phyloP scores from a whole-genome alignment of 2,329 filamentous ascomycete species.

The Pezicula rhizophila region DNA sequence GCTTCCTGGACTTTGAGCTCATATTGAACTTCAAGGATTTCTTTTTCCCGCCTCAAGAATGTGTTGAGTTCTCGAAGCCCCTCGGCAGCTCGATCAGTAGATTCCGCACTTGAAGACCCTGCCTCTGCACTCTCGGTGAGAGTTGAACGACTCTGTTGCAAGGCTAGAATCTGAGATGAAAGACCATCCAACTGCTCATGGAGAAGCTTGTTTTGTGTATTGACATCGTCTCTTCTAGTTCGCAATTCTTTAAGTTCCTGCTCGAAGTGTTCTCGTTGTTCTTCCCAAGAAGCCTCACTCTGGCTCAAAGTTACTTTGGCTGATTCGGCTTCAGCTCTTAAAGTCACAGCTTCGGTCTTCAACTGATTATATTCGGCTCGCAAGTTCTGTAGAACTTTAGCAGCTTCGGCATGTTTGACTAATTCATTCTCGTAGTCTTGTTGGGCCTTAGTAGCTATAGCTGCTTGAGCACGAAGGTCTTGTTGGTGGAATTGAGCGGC shows the following conservation, averaged over 20 bases:
- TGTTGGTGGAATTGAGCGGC: slow-evolving; percentile 82
- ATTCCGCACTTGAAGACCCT: slow-evolving; percentile 29
- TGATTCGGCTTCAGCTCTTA: slow-evolving; percentile 78
- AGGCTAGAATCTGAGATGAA: slow-evolving; percentile 67
- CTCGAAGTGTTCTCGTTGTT: slow-evolving; percentile 74
- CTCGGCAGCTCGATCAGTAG: slow-evolving; percentile 56
- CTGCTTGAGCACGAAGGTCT: slow-evolving; percentile 85
- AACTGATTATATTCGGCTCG: slow-evolving; percentile 77
- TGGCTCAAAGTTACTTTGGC: slow-evolving; percentile 73
- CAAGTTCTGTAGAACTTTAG: slow-evolving; percentile 72
- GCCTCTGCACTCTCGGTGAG: slow-evolving; percentile 46
- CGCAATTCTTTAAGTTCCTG: slow-evolving; percentile 76
- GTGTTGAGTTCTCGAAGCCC: slow-evolving; percentile 85
- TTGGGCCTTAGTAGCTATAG: slow-evolving; percentile 88
- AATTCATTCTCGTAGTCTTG: slow-evolving; percentile 93
- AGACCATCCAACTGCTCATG: slow-evolving; percentile 85
- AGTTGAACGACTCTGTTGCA: slow-evolving; percentile 69
- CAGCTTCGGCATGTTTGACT: slow-evolving; percentile 92
- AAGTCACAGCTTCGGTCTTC: slow-evolving; percentile 69
- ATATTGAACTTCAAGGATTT: slow-evolving; percentile 94
- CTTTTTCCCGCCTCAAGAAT: slow-evolving; percentile 90
- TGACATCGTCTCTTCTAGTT: slow-evolving; percentile 73
- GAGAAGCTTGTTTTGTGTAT: slow-evolving; percentile 83
- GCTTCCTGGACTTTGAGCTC: slow-evolving; percentile 83
- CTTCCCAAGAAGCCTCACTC: slow-evolving; percentile 82